A percentile compares a stretch with the other conserved stretches of the same genome.
Evolutionary conservation across 306 rosid genomes (phyloP).

Genomic region (Aeschynomene evenia): DNA sequence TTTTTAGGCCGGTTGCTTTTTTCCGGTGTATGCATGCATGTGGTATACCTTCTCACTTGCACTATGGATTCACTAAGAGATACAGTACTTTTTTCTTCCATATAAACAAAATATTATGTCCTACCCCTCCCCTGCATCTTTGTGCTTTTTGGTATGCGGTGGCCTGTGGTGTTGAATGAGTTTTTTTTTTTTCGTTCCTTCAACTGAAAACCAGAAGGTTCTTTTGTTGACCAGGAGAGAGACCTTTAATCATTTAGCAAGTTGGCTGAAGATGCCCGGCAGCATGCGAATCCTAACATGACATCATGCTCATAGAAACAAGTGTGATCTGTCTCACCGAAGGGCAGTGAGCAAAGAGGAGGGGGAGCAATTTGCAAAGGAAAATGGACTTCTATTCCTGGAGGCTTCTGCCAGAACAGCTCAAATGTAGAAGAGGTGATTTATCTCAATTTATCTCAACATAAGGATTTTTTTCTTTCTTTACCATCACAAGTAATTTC

Average conservation of each 20-base stretch:
- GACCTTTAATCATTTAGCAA: constrained; percentile 77
- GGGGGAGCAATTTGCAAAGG: constrained; percentile 95
- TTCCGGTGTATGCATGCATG: not conserved
- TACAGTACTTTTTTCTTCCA: not conserved
- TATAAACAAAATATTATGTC: constrained; percentile 7
- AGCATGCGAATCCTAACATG: constrained; percentile 98
- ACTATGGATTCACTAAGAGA: not conserved
- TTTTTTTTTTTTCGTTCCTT: constrained; percentile 4
- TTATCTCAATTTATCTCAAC: constrained; percentile 5
- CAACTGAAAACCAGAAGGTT: constrained; percentile 8
- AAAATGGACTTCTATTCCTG: constrained; percentile 89
- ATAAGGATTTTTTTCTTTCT: not conserved
- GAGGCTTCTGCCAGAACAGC: constrained; percentile 98
- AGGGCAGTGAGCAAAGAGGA: constrained; percentile 97
- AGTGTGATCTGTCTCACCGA: constrained; percentile 84
- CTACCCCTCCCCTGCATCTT: not conserved
- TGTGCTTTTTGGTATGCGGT: not conserved
- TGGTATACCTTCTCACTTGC: not conserved
- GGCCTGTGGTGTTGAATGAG: not conserved
- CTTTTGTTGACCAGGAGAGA: constrained; percentile 68
- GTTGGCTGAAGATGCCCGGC: constrained; percentile 98
- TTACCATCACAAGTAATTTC: constrained; percentile 8
- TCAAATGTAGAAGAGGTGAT: constrained; percentile 94
- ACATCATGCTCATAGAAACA: constrained; percentile 89
- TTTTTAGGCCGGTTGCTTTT: not conserved